Conservation (phyloP, 2,329 filamentous ascomycete genomes). For the Nakataea oryzae region DNA sequence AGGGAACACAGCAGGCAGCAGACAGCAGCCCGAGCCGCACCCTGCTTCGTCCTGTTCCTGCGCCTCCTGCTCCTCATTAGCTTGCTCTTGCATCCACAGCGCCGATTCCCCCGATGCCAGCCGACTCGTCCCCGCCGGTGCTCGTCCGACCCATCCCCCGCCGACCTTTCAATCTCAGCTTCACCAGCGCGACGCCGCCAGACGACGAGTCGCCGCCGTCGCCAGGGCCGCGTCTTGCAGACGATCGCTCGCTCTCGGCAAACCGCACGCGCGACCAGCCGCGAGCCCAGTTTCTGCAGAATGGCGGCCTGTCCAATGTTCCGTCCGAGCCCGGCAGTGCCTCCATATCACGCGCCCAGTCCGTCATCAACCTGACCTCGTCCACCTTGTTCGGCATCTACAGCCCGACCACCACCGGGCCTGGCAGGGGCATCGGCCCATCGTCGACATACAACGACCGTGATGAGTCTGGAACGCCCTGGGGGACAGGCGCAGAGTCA, state of each 20-base stretch:
- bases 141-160: slow-evolving; percentile 62
- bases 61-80: neutral
- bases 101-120: slow-evolving; percentile 2
- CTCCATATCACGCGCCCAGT: slow-evolving; percentile 59
- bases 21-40: neutral
- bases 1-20: neutral
- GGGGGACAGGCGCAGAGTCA: slow-evolving; percentile 68
- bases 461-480: slow-evolving; percentile 58
- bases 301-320: neutral
- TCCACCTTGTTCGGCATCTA: slow-evolving; percentile 92
- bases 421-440: slow-evolving; percentile 7
- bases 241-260: slow-evolving; percentile 15
- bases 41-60: too few species aligned
- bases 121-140: slow-evolving; percentile 15
- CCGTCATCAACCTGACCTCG: slow-evolving; percentile 75
- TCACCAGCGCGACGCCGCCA: slow-evolving; percentile 33
- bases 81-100: neutral
- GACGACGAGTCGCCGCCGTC: slow-evolving; percentile 20
- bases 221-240: slow-evolving; percentile 13
- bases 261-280: neutral
- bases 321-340: slow-evolving; percentile 4
- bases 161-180: slow-evolving; percentile 56
- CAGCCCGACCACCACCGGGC: slow-evolving; percentile 40
- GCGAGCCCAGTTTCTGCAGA: neutral
- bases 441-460: slow-evolving; percentile 16